These are phyloP conservation scores for Polyporus arcularius DNA, from an alignment of 768 basidiomycete genomes.

Conservation along the genomic window DNA sequence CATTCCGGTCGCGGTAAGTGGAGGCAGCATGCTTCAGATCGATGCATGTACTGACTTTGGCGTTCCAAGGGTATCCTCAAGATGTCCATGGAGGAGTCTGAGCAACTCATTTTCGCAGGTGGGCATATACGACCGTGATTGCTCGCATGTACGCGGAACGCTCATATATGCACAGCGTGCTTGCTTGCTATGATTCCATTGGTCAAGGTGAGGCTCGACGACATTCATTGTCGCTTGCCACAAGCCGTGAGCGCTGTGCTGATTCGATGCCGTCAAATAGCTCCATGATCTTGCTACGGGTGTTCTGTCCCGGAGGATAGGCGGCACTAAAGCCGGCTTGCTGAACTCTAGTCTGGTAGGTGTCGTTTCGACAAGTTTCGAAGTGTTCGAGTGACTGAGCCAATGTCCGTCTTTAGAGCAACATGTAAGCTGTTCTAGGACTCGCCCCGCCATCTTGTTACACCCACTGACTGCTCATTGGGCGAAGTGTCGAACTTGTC, in stretches of 20 bases:
- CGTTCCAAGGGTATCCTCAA: conserved; percentile 55
- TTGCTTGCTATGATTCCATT: conserved; percentile 75
- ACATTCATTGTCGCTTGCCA: background rate
- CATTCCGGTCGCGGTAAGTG: conserved; percentile 63
- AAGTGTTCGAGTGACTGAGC: conserved; percentile 37
- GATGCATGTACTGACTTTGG: background rate
- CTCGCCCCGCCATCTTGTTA: too few relatives aligned
- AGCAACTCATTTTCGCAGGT: conserved; percentile 66
- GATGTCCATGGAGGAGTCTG: conserved; percentile 46
- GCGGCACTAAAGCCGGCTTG: conserved; percentile 75
- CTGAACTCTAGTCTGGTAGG: conserved; percentile 80
- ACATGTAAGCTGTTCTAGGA: conserved; percentile 49
- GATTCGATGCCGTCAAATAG: conserved; percentile 33
- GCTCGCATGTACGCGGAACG: background rate
- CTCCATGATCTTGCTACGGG: conserved; percentile 77
- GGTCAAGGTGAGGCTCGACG: conserved; percentile 55
- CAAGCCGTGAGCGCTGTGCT: background rate
- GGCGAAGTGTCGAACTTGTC: conserved; percentile 54
- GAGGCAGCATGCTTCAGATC: background rate
- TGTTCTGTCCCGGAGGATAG: conserved; percentile 74
- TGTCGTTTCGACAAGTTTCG: background rate
- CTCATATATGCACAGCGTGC: conserved; percentile 44
- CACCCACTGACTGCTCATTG: background rate
- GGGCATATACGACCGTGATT: conserved; percentile 30
- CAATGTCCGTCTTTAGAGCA: conserved; percentile 49